Conservation (phyloP, 345 rosid genomes). For the Arabidopsis suecica region DNA sequence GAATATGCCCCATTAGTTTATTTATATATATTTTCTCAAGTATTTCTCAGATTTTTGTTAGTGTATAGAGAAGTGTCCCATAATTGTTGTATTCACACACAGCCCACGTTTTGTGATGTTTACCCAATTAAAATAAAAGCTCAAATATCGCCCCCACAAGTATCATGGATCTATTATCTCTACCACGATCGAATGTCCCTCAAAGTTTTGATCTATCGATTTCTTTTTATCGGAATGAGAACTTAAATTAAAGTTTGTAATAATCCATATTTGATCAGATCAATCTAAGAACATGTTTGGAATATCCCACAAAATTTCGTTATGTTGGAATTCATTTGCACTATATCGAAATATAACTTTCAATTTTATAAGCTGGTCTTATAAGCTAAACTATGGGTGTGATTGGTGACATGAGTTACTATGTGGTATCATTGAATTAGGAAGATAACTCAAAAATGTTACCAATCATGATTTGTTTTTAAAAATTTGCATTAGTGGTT, state of each 20-base stretch:
- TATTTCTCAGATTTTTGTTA: background rate
- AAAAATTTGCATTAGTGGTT: no score
- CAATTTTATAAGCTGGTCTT: no score
- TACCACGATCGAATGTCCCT: background rate
- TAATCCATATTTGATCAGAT: background rate
- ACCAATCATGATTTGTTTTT: no score
- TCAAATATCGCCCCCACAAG: background rate
- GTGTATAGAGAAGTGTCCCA: constrained; percentile 18
- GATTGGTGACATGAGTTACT: no score
- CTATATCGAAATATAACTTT: no score
- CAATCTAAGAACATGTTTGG: background rate
- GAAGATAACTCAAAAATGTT: no score
- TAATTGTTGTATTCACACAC: constrained; percentile 17
- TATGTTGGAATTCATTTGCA: no score
- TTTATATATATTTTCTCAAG: background rate
- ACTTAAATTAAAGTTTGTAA: background rate
- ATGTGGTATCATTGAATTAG: no score
- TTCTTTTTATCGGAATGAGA: background rate
- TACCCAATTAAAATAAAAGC: background rate
- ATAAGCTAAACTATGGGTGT: no score
- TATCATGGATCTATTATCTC: background rate
- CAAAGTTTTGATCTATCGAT: background rate
- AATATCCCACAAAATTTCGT: no score
- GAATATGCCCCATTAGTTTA: background rate
- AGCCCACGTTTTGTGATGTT: constrained; percentile 30